These are phyloP conservation scores for Acanthamoeba healyi DNA, from an alignment of 208 protist genomes.

Conservation along the genomic window DNA sequence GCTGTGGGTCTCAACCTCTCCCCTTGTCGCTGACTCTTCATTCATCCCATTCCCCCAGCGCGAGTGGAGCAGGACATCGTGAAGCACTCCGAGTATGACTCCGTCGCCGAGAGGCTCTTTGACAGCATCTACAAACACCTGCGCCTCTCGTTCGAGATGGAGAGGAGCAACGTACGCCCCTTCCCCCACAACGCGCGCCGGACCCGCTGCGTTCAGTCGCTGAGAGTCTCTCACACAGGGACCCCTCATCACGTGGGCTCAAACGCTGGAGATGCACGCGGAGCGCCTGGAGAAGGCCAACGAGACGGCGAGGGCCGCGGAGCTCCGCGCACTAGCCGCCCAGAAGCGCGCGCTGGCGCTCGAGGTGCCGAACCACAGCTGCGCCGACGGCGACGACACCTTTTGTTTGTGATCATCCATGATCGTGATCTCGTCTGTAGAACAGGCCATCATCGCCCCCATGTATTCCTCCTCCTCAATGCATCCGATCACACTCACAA, in stretches of 20 bases:
- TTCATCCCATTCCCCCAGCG: background rate
- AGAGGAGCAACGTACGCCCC: background rate
- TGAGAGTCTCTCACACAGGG: background rate
- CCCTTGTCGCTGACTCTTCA: too few relatives aligned
- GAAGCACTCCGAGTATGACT: background rate
- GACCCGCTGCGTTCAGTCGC: too few relatives aligned
- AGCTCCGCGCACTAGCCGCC: background rate
- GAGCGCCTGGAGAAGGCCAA: background rate
- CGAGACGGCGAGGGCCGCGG: background rate
- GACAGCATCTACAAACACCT: conserved; percentile 18
- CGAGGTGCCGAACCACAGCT: background rate
- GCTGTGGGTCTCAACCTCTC: background rate
- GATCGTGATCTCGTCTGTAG: too few relatives aligned
- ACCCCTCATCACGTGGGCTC: background rate
- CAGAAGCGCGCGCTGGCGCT: background rate
- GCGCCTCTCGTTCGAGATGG: background rate
- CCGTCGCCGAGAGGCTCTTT: background rate
- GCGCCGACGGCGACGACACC: background rate
- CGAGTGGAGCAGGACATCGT: background rate
- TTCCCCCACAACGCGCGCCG: too few relatives aligned
- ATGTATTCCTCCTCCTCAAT: too few relatives aligned
- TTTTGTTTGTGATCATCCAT: background rate
- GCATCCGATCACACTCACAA: too few relatives aligned
- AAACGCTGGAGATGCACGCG: background rate
- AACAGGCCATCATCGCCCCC: too few relatives aligned